Evolutionary conservation across 129 eudicot genomes (phyloP).

Genomic region (Pulicaria dysenterica): DNA sequence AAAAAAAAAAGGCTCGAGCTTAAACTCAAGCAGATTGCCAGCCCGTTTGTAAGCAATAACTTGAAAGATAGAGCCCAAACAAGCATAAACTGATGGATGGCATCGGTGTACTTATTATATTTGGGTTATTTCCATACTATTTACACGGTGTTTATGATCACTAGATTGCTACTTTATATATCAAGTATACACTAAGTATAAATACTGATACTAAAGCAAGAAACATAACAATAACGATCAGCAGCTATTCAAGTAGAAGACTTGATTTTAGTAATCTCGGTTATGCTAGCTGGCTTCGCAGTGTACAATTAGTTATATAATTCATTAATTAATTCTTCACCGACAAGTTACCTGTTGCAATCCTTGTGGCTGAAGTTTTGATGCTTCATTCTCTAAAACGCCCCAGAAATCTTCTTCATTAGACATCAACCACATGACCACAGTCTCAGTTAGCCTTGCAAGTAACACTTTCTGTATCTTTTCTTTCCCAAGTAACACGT

Average conservation of each 20-base stretch:
- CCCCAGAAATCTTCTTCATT: constrained; percentile 95
- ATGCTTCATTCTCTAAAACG: constrained; percentile 65
- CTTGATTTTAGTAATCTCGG: neutral
- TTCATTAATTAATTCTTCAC: constrained; percentile 17
- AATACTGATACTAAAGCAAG: neutral
- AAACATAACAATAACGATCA: neutral
- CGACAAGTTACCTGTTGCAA: constrained; percentile 74
- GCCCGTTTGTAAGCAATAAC: neutral
- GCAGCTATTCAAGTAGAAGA: neutral
- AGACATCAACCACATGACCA: constrained; percentile 82
- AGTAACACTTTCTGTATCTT: constrained; percentile 89
- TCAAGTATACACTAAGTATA: neutral
- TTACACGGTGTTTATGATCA: neutral
- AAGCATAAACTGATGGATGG: constrained; percentile 8
- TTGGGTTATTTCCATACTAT: neutral
- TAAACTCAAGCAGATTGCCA: neutral
- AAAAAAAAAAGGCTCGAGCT: neutral
- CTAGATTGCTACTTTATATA: constrained; percentile 12
- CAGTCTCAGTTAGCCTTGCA: constrained; percentile 89
- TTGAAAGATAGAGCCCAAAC: constrained; percentile 2
- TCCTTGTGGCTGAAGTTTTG: constrained; percentile 70
- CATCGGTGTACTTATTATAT: neutral
- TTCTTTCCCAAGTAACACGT: constrained; percentile 85
- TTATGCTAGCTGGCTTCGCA: neutral
- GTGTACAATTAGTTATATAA: neutral